Base-by-base conservation (phyloP, 73 alveolate species). In the Symbiodinium natans region DNA sequence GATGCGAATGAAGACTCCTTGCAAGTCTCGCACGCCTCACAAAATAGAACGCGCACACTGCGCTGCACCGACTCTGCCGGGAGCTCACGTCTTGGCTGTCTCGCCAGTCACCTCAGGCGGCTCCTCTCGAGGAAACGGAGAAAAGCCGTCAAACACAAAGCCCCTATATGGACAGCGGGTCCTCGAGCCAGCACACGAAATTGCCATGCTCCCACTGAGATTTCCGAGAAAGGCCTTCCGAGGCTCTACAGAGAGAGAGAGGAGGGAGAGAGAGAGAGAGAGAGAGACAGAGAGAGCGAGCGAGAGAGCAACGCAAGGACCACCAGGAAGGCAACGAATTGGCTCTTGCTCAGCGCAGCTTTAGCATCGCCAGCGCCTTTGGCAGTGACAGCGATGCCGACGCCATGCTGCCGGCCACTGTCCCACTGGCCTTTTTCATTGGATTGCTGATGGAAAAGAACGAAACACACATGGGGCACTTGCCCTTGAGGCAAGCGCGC, bases 101-200 rank as follows among this genome's bases (percentile, higher is more conserved):
- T 90, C 96, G 15, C 96, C 96, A 2, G 96, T 90, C 88, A 90
- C 96, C 38, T 90, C 96, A 17, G 96, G 96, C 25, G 96, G 96
- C 41, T 90, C 96, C 96, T 90, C 46, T n/a, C 23, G 19, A 13
- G 38, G 83, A 29, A 68, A n/a, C n/a, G 17, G n/a, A 13, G 3
- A 21, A 74, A 31, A 46, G 10, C 10, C 9, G 31, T 31, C 19
- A 75, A 9, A 31, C 21, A 15, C 17, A 0, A 27, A 15, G 15
- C 38, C 17, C 36, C 0, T 21, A 6, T 19, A 13, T 9, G 8
- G 3, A 9, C 15, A 31, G 15, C 13, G 54, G 8, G 13, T 31
- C 98, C 98, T 92, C 98, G 68, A 92, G 83, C 98, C 98, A 92
- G 92, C 98, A 77, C 7, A 92, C 98, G 83, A 92, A 92, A 68